Base-by-base conservation (phyloP, 2,329 filamentous ascomycete species). In the Trichoderma brevicompactum region DNA sequence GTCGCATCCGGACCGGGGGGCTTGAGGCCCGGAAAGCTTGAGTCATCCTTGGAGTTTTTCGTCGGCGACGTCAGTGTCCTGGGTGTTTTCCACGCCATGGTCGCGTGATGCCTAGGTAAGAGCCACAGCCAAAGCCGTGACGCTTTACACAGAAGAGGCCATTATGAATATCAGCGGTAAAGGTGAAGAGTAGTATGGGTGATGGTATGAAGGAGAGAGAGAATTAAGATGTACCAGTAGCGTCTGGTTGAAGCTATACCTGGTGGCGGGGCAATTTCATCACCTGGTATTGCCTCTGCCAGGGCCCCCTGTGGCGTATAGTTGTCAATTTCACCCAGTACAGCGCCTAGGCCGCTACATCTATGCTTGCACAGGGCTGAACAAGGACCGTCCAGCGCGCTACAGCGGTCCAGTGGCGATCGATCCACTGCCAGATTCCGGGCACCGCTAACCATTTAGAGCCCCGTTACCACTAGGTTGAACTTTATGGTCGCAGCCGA, bases 51-150 rank as follows among this genome's bases (percentile, higher is more conserved):
- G 54, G 79, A 79, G 71, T 71, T 73, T 70, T 78, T 78, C 68
- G 75, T 72, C 70, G 81, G 79, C 76, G 79, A 79, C 77, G 85
- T 86, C 79, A 79, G 79, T 70, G 77, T 73, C 73, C 78, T 76
- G 68, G 79, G 73, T 74, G 77, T 73, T 73, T 83, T 84, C 81
- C 79, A 80, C 76, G 84, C 82, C 84, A 87, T 87, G 70, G 68
- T 76, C 72, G 75, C 72, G 75, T 68, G 73, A 72, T 67, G 66
- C 70, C 64, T 65, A 72, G 71, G 70, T 68, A 79, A 79, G 75
- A 72, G 74, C 75, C 81, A 84, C 84, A 85, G 83, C 83, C 78
- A 76, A 77, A 75, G 83, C 84, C 78, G 84, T 75, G 79, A 78
- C 76, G 74, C 73, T 78, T 79, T 80, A 85, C 77, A 78, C 75